Evolutionary conservation across 257 asterid genomes (phyloP), one percentile per base, ranked within the genome.

Genomic region (Penstemon newberryi): DNA sequence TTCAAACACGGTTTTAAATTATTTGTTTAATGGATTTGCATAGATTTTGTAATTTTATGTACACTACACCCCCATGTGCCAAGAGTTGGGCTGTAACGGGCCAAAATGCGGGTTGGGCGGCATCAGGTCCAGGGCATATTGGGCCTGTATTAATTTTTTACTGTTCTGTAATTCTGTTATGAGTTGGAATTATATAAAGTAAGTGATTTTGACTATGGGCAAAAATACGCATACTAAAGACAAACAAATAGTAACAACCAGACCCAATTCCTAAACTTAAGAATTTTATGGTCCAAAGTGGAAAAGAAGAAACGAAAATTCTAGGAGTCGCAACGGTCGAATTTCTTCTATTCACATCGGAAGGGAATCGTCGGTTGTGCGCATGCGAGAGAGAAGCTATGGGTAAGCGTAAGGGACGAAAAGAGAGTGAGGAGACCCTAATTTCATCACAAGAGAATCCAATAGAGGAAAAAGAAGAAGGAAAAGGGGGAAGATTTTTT

Each of bases 271-370:
- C 39, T 38, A n/a, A 4, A 58, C 11, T 57, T 5, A 57, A 57
- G 4, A 13, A 0, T 7, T 9, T 19, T 4, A 18, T 6, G 10
- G 0, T 7, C 8, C 10, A 57, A 57, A 56, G 4, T 8, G 7
- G n/a, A 12, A 12, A 38, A 33, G 38, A 33, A 37, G 5, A 5
- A 1, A 9, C 8, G 45, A 46, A 55, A 62, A 59, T 25, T n/a
- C 55, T 41, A 41, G 40, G 63, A 64, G 63, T 71, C 68, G 11
- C 84, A 86, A 84, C 94, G 89, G 94, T 84, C 91, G 45, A 79
- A 80, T 77, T 67, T 45, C 8, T 19, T 19, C 50, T 44, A 43
- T 38, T 39, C 50, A 6, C 1, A 51, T 25, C 38, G 15, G 36
- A 13, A 2, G 38, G 12, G 46, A 63, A 60, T 40, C 7, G 42